Evolutionary conservation across 805 yeast genomes (phyloP).

Genomic region (Blastobotrys robertii): DNA sequence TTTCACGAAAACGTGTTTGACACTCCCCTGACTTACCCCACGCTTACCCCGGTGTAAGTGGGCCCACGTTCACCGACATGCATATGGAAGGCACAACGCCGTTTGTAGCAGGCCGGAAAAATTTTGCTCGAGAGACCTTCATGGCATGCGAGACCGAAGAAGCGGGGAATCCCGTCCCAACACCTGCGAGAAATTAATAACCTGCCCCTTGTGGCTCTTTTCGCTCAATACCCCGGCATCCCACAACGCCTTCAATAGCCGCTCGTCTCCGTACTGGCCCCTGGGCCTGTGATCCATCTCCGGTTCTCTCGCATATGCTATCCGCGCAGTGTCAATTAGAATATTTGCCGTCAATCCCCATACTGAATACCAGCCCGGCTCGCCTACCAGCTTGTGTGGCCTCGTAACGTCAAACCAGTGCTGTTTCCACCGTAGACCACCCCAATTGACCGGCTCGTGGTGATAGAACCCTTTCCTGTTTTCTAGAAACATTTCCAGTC

Average conservation of each 20-base stretch:
- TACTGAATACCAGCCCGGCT: slow-evolving; percentile 23
- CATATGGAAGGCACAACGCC: too few species aligned
- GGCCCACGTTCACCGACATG: too few species aligned
- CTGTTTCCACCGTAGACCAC: slow-evolving; percentile 26
- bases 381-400: slow-evolving; percentile 22
- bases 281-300: slow-evolving; percentile 22
- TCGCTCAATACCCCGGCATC: slow-evolving; percentile 15
- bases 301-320: slow-evolving; percentile 26
- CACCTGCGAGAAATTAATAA: slow-evolving; percentile 12
- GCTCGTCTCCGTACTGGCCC: slow-evolving; percentile 25
- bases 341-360: slow-evolving; percentile 37
- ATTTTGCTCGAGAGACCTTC: not conserved
- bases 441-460: slow-evolving; percentile 25
- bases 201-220: slow-evolving; percentile 13
- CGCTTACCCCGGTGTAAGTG: too few species aligned
- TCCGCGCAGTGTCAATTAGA: slow-evolving; percentile 30
- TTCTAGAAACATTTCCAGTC: slow-evolving; percentile 18
- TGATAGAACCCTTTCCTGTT: slow-evolving; percentile 15
- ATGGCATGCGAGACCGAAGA: slow-evolving; percentile 5
- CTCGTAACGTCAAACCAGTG: slow-evolving; percentile 24
- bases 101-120: not conserved
- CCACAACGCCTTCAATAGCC: slow-evolving; percentile 16
- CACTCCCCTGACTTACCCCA: too few species aligned
- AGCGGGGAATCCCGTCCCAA: slow-evolving; percentile 17
- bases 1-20: too few species aligned